Conservation (phyloP, 1,139 yeast species). For the Pichia cactophila region DNA sequence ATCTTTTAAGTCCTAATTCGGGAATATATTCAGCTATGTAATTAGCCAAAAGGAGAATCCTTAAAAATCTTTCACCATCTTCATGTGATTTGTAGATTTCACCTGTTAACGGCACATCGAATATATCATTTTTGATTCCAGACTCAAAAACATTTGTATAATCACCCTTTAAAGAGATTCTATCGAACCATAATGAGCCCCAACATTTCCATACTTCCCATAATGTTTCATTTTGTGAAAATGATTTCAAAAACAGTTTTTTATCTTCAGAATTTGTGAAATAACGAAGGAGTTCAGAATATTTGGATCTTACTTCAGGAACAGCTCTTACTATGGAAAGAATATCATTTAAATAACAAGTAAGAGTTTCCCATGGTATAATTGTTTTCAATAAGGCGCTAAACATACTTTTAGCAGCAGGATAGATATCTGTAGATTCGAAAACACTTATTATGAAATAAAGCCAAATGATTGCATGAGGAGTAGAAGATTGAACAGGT, state of each 20-base stretch:
- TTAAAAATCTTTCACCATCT: slow-evolving; percentile 39
- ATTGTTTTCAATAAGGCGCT: slow-evolving; percentile 41
- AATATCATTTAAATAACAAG: slow-evolving; percentile 53
- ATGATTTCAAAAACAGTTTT: slow-evolving; percentile 29
- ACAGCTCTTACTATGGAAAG: slow-evolving; percentile 28
- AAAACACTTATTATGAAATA: slow-evolving; percentile 61
- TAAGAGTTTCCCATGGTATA: slow-evolving; percentile 62
- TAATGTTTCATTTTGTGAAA: slow-evolving; percentile 50
- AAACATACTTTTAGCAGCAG: slow-evolving; percentile 43
- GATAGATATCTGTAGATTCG: slow-evolving; percentile 42
- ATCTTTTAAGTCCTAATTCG: slow-evolving; percentile 46
- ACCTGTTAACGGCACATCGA: slow-evolving; percentile 65
- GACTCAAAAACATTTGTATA: slow-evolving; percentile 45
- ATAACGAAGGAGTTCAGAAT: slow-evolving; percentile 11
- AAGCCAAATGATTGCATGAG: slow-evolving; percentile 66
- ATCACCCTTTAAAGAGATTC: slow-evolving; percentile 42
- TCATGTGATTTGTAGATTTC: slow-evolving; percentile 37
- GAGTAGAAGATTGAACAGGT: slow-evolving; percentile 60
- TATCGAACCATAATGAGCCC: slow-evolving; percentile 79
- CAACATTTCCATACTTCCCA: slow-evolving; percentile 80
- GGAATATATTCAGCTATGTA: slow-evolving; percentile 40
- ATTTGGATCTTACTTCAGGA: slow-evolving; percentile 19
- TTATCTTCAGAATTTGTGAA: slow-evolving; percentile 3
- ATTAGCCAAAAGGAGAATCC: slow-evolving; percentile 38
- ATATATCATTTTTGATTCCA: slow-evolving; percentile 51